phyloP scores from a whole-genome alignment of 306 rosid genomes.

The Medicago lupulina region DNA sequence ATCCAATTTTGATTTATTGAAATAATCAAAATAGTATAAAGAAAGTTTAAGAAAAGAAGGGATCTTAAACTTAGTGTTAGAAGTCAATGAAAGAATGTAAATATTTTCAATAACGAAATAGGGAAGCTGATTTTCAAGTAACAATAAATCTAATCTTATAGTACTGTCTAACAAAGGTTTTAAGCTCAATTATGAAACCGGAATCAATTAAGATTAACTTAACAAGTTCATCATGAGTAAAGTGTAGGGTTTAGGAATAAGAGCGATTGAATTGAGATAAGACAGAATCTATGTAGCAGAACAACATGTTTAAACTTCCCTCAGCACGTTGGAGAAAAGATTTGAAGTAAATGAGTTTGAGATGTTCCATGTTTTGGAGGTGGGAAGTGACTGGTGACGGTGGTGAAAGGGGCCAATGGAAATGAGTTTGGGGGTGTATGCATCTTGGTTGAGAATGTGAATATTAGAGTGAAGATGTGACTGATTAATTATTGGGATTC shows the following conservation, averaged over 20 bases:
- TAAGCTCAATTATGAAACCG: slow-evolving; percentile 31
- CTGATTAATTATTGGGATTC: not conserved
- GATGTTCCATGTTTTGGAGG: slow-evolving; percentile 39
- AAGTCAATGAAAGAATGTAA: not conserved
- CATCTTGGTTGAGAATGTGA: slow-evolving; percentile 30
- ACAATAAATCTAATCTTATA: slow-evolving; percentile 33
- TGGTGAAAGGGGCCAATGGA: slow-evolving; percentile 51
- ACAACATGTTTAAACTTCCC: not conserved
- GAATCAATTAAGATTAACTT: slow-evolving; percentile 41
- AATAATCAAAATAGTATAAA: slow-evolving; percentile 19
- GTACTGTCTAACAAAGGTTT: slow-evolving; percentile 31
- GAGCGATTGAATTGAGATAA: not conserved
- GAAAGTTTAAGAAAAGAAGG: slow-evolving; percentile 27
- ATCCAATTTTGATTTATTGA: too few species aligned
- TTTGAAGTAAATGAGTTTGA: too few species aligned
- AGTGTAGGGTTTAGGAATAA: slow-evolving; percentile 10
- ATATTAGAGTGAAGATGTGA: not conserved
- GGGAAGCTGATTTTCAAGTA: slow-evolving; percentile 47
- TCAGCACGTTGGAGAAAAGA: not conserved
- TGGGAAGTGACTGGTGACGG: slow-evolving; percentile 32
- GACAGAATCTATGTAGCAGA: not conserved
- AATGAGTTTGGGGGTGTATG: slow-evolving; percentile 48
- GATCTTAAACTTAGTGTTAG: not conserved
- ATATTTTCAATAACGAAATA: slow-evolving; percentile 19
- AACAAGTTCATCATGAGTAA: slow-evolving; percentile 28